Base-by-base conservation (phyloP, 257 asterid genomes). In the Schizonepeta tenuifolia region DNA sequence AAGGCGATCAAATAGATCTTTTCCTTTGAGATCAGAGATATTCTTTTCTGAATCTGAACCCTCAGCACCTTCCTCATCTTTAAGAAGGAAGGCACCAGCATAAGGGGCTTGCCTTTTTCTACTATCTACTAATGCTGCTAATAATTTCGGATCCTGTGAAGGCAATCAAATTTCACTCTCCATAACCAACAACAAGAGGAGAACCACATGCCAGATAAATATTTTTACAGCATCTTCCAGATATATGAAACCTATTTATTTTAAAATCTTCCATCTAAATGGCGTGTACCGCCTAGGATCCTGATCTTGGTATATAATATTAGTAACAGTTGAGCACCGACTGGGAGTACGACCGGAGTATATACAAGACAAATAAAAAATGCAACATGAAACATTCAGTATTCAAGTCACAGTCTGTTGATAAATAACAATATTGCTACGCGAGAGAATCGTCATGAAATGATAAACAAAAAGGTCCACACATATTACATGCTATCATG, bases 41-140 rank as follows among this genome's bases (percentile, higher is more conserved):
- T 80, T 83, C 80, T 87, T 92, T 71, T 88, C 96, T 17, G 85
- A 26, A 38, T 95, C 98, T 40, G 97, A 84, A 57, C 90, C 91
- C 53, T 95, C 97, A 49, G 87, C 46, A 51, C 84, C 92, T 77
- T 89, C 88, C 73, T 86, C 97, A 2, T 95, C 98, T 85, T 92
- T 95, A 53, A 95, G 49, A 55, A 95, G 96, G 87, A 92, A 95
- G 69, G 99, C 99, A 76, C 99, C 99, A 26, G 98, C 92, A 79
- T 87, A 95, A 75, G 99, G 98, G 69, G 97, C 98, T 81, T 92
- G 99, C 80, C 99, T 81, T 80, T 87, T 92, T 75, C 88, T 88
- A 81, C 91, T 88, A 80, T 92, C 99, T 63, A 85, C 84, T 69
- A 95, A 83, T 70, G 98, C 99, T 66, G 96, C 96, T 80, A 92